These are phyloP conservation scores for Podospora australis DNA, from an alignment of 495 filamentous ascomycete genomes.

Conservation along the genomic window DNA sequence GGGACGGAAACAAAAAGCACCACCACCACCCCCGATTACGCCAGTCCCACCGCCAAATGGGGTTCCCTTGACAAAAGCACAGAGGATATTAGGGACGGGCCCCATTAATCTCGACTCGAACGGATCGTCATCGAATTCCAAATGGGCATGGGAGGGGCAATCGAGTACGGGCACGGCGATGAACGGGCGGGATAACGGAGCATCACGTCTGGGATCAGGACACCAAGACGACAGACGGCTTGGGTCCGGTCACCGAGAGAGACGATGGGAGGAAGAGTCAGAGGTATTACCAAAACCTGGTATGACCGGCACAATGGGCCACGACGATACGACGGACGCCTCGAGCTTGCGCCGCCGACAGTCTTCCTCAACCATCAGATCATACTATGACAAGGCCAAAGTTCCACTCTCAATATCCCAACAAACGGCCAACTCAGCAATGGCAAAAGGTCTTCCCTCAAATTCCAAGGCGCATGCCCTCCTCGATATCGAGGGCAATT, in stretches of 20 bases:
- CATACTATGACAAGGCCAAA: constrained; percentile 47
- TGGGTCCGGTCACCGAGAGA: constrained; percentile 8
- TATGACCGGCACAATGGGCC: constrained; percentile 16
- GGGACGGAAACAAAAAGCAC: constrained; percentile 36
- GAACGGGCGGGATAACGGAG: constrained; percentile 28
- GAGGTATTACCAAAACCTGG: constrained; percentile 33
- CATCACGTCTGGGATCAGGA: constrained; percentile 8
- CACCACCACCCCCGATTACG: constrained; percentile 6
- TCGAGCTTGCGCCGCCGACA: constrained; percentile 36
- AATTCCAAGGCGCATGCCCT: constrained; percentile 35
- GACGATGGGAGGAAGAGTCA: constrained; percentile 44
- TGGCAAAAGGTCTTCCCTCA: constrained; percentile 47
- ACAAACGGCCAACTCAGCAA: constrained; percentile 49
- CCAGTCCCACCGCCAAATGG: constrained; percentile 7
- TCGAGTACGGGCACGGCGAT: constrained; percentile 45
- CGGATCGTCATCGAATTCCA: constrained; percentile 15
- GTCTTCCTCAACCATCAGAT: constrained; percentile 46
- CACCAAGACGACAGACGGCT: constrained; percentile 6
- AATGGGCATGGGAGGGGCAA: constrained; percentile 36
- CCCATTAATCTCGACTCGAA: constrained; percentile 24
- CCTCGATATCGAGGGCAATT: constrained; percentile 35
- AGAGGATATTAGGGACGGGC: constrained; percentile 39
- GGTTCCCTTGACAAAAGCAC: constrained; percentile 36
- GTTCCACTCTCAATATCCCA: constrained; percentile 47
- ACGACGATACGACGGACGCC: constrained; percentile 27